These are phyloP conservation scores for Solanum ossicruentum DNA, from an alignment of 257 asterid genomes.

Conservation along the genomic window DNA sequence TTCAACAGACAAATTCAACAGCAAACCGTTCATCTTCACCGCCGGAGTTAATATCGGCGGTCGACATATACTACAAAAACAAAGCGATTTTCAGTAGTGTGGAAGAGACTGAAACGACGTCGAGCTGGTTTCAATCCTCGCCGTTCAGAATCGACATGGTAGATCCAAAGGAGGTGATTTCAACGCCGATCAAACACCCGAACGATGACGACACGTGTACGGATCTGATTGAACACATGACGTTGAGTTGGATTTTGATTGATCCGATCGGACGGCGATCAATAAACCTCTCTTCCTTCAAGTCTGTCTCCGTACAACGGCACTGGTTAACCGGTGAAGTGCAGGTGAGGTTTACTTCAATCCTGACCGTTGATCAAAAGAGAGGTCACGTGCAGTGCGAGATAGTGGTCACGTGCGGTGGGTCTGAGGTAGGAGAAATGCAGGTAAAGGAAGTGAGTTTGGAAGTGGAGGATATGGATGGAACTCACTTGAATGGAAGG, in stretches of 20 bases:
- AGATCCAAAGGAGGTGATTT: slow-evolving; percentile 62
- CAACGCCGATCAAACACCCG: slow-evolving; percentile 36
- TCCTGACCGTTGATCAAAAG: slow-evolving; percentile 16
- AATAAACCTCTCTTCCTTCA: slow-evolving; percentile 57
- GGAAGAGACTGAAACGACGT: slow-evolving; percentile 47
- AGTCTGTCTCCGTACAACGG: slow-evolving; percentile 50
- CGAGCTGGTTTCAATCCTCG: slow-evolving; percentile 77
- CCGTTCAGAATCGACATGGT: slow-evolving; percentile 73
- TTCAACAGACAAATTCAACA: not conserved
- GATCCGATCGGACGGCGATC: slow-evolving; percentile 38
- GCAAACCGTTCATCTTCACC: slow-evolving; percentile 12
- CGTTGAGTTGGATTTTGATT: slow-evolving; percentile 66
- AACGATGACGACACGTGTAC: slow-evolving; percentile 28
- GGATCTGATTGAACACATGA: slow-evolving; percentile 20
- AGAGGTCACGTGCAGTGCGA: slow-evolving; percentile 39
- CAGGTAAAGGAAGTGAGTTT: slow-evolving; percentile 72
- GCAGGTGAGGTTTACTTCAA: slow-evolving; percentile 44
- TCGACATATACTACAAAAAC: slow-evolving; percentile 41
- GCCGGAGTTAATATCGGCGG: slow-evolving; percentile 54
- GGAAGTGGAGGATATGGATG: slow-evolving; percentile 75
- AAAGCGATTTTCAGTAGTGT: slow-evolving; percentile 27
- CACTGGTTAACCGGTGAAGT: slow-evolving; percentile 89
- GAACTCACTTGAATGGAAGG: slow-evolving; percentile 62
- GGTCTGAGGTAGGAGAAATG: slow-evolving; percentile 55
- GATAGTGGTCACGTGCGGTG: slow-evolving; percentile 55